Percentiles rank a stretch among this genome's conserved stretches.
Conservation (phyloP, 352 stramenopile genomes). For the Thraustochytrium sp. region DNA sequence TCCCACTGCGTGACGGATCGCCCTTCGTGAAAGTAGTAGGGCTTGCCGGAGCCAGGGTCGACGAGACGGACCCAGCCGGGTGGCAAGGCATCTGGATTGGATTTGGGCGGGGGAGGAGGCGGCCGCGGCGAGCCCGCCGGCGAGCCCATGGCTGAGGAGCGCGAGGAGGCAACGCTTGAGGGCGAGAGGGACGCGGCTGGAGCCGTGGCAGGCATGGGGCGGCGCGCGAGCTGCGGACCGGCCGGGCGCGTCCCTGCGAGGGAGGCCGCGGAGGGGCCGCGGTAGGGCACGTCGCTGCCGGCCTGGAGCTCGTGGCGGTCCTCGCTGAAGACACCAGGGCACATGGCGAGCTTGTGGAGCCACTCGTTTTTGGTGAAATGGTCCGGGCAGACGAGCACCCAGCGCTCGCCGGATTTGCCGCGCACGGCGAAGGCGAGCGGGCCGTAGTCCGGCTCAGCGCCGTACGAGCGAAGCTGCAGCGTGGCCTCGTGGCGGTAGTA, state of each 20-base stretch:
- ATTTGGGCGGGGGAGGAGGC: not conserved
- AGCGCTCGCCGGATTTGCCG: not conserved
- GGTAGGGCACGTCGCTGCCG: not conserved
- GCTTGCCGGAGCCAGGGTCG: not conserved
- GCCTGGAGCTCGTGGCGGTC: not conserved
- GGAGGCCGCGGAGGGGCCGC: not conserved
- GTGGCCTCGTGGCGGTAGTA: constrained; percentile 24
- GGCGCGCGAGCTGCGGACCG: not conserved
- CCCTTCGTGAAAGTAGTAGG: constrained; percentile 10
- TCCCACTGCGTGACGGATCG: constrained; percentile 23
- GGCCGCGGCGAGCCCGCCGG: not conserved
- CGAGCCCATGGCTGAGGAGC: not conserved
- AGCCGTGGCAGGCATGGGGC: not conserved
- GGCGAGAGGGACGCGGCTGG: not conserved
- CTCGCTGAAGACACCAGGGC: not conserved
- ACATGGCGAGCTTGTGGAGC: constrained; percentile 6
- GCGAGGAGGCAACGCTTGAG: not conserved
- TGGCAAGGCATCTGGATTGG: not conserved
- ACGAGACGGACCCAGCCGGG: constrained; percentile 1
- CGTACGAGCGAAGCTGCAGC: not conserved
- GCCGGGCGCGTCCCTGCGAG: not conserved
- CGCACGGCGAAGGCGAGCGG: not conserved
- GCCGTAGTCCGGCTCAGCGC: not conserved
- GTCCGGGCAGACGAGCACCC: constrained; percentile 9
- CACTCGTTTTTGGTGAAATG: not conserved